Percentiles rank a stretch among this genome's conserved stretches.
phyloP scores from a whole-genome alignment of 345 rosid genomes.

The Xanthoceras sorbifolium region DNA sequence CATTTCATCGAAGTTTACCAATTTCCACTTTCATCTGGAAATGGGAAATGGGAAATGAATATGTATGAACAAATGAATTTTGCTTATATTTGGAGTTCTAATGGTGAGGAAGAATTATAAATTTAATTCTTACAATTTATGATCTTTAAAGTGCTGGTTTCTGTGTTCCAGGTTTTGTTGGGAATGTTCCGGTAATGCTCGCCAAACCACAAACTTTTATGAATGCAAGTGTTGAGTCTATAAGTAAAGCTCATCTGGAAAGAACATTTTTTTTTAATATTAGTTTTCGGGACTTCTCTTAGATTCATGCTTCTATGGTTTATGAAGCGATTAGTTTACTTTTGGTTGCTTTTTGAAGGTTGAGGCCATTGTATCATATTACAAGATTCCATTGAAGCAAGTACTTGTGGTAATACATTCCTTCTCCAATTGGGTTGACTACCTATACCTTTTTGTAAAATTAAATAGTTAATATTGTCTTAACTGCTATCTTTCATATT shows the following conservation, averaged over 20 bases:
- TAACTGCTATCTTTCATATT: not conserved
- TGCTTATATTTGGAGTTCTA: not conserved
- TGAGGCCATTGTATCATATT: conserved; percentile 77
- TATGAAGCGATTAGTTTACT: conserved; percentile 16
- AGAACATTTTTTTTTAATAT: conserved; percentile 22
- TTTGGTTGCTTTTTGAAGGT: conserved; percentile 54
- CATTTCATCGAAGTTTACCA: not conserved
- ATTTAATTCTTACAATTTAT: not conserved
- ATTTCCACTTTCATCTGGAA: not conserved
- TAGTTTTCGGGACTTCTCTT: conserved; percentile 11
- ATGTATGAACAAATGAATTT: not conserved
- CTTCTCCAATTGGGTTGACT: not conserved
- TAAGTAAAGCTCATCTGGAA: conserved; percentile 56
- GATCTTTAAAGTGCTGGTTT: not conserved
- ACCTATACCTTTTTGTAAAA: not conserved
- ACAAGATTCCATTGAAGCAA: conserved; percentile 93
- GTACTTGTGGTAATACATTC: conserved; percentile 67
- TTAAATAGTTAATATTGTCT: conserved; percentile 1
- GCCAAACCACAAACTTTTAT: conserved; percentile 97
- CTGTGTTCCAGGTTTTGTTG: conserved; percentile 61
- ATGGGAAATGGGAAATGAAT: no score
- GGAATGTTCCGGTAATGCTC: conserved; percentile 80
- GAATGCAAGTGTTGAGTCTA: conserved; percentile 95
- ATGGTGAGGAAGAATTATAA: not conserved
- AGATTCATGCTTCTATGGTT: conserved; percentile 5